A percentile compares a stretch with the other conserved stretches of the same genome.
Conservation (phyloP, 23 red algal species). For the Gracilaria domingensis region DNA sequence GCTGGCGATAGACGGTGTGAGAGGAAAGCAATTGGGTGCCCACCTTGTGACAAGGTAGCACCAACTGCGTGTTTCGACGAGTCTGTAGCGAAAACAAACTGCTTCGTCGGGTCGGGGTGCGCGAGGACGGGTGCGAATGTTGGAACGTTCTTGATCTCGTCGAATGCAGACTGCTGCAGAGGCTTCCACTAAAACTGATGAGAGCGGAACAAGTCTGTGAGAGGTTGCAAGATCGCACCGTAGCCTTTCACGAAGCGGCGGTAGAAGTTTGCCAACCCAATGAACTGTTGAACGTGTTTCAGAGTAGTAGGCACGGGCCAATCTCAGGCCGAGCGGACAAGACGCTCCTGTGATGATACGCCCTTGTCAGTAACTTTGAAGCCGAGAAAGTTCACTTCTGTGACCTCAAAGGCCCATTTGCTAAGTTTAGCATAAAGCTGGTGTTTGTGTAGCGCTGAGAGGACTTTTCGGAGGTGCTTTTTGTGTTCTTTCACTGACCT, state of each 20-base stretch:
- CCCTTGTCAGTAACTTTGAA: conserved; percentile 14
- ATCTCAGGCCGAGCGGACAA: not conserved
- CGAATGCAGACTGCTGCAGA: no score
- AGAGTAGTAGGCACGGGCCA: conserved; percentile 5
- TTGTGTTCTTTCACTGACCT: conserved; percentile 15
- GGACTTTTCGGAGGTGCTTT: conserved; percentile 9
- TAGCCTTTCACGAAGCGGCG: conserved; percentile 42
- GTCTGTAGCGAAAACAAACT: no score
- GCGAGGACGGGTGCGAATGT: no score
- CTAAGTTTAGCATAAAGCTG: not conserved
- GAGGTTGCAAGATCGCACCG: not conserved
- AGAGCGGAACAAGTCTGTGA: conserved; percentile 38
- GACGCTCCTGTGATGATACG: not conserved
- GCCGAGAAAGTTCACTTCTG: conserved; percentile 16
- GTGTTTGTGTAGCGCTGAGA: not conserved
- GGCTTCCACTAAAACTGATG: conserved; percentile 16
- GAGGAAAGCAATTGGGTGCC: no score
- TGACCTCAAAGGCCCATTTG: conserved; percentile 5
- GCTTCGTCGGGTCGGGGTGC: no score
- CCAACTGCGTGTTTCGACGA: no score
- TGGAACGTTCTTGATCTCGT: no score
- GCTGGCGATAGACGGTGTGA: no score
- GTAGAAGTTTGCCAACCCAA: conserved; percentile 40
- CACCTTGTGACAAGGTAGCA: no score
- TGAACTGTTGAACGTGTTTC: conserved; percentile 34